Percentiles rank a stretch among this genome's conserved stretches.
These are phyloP conservation scores for Annulohypoxylon bovei DNA, from an alignment of 495 filamentous ascomycete species.

Conservation along the genomic window DNA sequence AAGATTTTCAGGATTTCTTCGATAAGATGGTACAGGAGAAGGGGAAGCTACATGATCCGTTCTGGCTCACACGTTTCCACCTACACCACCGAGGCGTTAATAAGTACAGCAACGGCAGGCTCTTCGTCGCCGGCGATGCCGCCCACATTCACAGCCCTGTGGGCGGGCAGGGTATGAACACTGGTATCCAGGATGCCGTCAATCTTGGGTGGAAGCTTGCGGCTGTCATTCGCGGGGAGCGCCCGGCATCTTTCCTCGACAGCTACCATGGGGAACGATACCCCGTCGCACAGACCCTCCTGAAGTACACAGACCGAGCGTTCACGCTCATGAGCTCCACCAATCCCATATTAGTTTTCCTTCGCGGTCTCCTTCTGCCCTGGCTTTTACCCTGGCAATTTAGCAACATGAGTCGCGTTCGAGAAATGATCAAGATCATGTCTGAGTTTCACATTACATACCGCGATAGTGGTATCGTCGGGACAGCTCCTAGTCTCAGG, in stretches of 20 bases:
- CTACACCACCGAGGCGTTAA: not conserved
- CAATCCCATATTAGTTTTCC: slow-evolving; percentile 2
- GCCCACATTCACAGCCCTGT: slow-evolving; percentile 65
- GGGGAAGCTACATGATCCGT: not conserved
- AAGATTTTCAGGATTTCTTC: not conserved
- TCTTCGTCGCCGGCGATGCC: slow-evolving; percentile 66
- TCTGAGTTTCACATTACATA: not conserved
- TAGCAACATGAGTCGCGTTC: not conserved
- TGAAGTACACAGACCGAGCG: slow-evolving; percentile 36
- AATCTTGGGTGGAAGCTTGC: slow-evolving; percentile 68
- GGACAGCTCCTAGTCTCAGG: not conserved
- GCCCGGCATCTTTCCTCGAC: slow-evolving; percentile 44
- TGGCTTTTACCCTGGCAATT: not conserved
- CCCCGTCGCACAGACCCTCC: slow-evolving; percentile 47
- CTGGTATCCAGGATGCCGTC: slow-evolving; percentile 64
- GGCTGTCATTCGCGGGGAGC: slow-evolving; percentile 42
- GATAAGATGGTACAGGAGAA: not conserved
- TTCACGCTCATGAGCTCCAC: slow-evolving; percentile 5
- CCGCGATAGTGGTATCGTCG: not conserved
- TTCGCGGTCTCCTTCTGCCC: not conserved
- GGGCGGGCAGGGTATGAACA: slow-evolving; percentile 69
- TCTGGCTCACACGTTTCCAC: not conserved
- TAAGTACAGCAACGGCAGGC: slow-evolving; percentile 49
- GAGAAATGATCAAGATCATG: not conserved
- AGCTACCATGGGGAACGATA: slow-evolving; percentile 52